Percentiles rank a stretch among this genome's conserved stretches.
Evolutionary conservation across 2,329 filamentous ascomycete species (phyloP).

Genomic region (Paecilomyces dactylethromorphus): DNA sequence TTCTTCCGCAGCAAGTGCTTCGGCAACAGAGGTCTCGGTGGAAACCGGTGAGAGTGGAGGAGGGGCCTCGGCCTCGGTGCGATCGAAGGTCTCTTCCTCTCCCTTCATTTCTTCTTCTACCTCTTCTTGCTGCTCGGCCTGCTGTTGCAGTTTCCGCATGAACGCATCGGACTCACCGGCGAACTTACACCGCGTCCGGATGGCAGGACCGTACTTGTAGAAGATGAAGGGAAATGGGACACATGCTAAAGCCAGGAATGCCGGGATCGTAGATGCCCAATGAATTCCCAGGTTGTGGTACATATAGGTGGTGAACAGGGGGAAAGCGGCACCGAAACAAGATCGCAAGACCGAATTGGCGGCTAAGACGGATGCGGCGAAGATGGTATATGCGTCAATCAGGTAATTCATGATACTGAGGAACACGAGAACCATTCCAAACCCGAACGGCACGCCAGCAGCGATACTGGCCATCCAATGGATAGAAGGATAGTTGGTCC

Average conservation of each 20-base stretch:
- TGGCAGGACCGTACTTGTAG: slow-evolving; percentile 34
- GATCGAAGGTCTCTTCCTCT: slow-evolving; percentile 18
- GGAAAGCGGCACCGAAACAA: slow-evolving; percentile 42
- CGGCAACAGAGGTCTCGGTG: slow-evolving; percentile 17
- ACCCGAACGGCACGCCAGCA: slow-evolving; percentile 33
- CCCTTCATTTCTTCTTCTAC: slow-evolving; percentile 14
- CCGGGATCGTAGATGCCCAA: slow-evolving; percentile 42
- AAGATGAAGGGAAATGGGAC: slow-evolving; percentile 40
- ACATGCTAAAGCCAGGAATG: slow-evolving; percentile 39
- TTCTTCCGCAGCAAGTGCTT: slow-evolving; percentile 11
- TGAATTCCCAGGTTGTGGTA: slow-evolving; percentile 40
- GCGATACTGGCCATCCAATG: slow-evolving; percentile 35
- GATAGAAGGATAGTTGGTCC: slow-evolving; percentile 45
- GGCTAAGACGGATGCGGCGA: slow-evolving; percentile 35
- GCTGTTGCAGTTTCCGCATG: slow-evolving; percentile 28
- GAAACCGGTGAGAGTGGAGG: slow-evolving; percentile 15
- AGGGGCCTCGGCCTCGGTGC: slow-evolving; percentile 24
- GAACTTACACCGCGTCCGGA: slow-evolving; percentile 37
- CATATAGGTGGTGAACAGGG: slow-evolving; percentile 42
- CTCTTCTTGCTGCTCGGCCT: slow-evolving; percentile 8
- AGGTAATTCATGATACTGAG: slow-evolving; percentile 37
- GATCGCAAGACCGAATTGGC: slow-evolving; percentile 43
- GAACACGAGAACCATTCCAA: slow-evolving; percentile 37
- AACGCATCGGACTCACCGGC: slow-evolving; percentile 30
- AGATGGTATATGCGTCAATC: slow-evolving; percentile 39